A percentile compares a stretch with the other conserved stretches of the same genome.
These are phyloP conservation scores for Cladobotryum protrusum DNA, from an alignment of 2,329 filamentous ascomycete species.

Conservation along the genomic window DNA sequence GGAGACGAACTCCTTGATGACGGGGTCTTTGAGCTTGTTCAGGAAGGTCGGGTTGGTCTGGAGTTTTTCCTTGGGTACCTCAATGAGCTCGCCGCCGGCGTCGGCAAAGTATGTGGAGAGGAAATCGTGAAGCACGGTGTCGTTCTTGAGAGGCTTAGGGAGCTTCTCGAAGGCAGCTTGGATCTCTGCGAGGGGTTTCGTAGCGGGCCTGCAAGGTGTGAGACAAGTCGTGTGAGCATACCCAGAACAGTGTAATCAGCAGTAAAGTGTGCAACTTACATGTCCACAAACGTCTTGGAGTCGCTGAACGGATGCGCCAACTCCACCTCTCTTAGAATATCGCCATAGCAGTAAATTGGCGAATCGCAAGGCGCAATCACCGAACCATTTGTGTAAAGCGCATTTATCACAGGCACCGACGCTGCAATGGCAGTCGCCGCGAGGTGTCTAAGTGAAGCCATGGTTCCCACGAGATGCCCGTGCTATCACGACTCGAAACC, in stretches of 20 bases:
- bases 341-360: slow-evolving; percentile 60
- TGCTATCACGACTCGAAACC: neutral
- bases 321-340: slow-evolving; percentile 56
- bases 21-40: slow-evolving; percentile 48
- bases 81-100: slow-evolving; percentile 56
- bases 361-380: slow-evolving; percentile 61
- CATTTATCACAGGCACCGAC: slow-evolving; percentile 25
- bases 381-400: slow-evolving; percentile 54
- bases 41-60: slow-evolving; percentile 54
- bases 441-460: slow-evolving; percentile 3
- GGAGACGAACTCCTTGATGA: slow-evolving; percentile 52
- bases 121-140: slow-evolving; percentile 55
- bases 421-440: neutral
- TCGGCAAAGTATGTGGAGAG: slow-evolving; percentile 57
- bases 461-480: neutral
- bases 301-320: slow-evolving; percentile 58
- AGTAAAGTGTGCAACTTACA: slow-evolving; percentile 38
- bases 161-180: slow-evolving; percentile 55
- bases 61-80: slow-evolving; percentile 45
- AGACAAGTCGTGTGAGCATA: neutral
- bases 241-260: no score
- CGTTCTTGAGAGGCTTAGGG: slow-evolving; percentile 54
- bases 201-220: slow-evolving; percentile 45
- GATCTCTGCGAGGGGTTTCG: slow-evolving; percentile 52
- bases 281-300: slow-evolving; percentile 67